phyloP scores from a whole-genome alignment of 306 rosid species.

The Morella rubra region DNA sequence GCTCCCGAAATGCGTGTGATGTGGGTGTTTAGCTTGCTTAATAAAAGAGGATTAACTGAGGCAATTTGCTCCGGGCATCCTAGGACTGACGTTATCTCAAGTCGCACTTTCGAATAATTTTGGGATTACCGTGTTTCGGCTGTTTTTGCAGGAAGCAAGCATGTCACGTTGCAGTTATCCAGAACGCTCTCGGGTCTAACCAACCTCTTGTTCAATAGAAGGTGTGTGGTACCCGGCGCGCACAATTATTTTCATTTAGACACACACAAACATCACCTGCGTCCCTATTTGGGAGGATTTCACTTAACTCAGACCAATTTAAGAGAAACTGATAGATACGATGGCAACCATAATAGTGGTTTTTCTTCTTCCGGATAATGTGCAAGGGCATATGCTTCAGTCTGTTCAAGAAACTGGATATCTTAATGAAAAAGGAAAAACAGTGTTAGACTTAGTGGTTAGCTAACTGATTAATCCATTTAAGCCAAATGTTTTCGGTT shows the following conservation, averaged over 20 bases:
- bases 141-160: slow-evolving; percentile 52
- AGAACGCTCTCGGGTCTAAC: slow-evolving; percentile 70
- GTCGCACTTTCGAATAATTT: background rate
- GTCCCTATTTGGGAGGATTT: too few species aligned
- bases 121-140: background rate
- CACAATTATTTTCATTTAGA: too few species aligned
- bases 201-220: slow-evolving; percentile 68
- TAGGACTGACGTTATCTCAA: background rate
- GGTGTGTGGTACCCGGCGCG: slow-evolving; percentile 39
- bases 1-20: background rate
- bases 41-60: background rate
- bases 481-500: too few species aligned
- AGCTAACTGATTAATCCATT: background rate
- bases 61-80: background rate
- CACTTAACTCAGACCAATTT: background rate
- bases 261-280: background rate
- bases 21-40: background rate
- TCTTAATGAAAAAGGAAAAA: too few species aligned
- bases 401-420: too few species aligned
- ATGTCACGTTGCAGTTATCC: slow-evolving; percentile 70
- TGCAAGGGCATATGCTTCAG: background rate
- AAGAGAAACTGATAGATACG: background rate
- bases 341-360: background rate
- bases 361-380: too few species aligned
- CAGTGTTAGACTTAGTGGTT: background rate